Evolutionary conservation across 208 protist species (phyloP), one percentile per base, ranked within the genome.

Genomic region (Leishmania martiniquensis): DNA sequence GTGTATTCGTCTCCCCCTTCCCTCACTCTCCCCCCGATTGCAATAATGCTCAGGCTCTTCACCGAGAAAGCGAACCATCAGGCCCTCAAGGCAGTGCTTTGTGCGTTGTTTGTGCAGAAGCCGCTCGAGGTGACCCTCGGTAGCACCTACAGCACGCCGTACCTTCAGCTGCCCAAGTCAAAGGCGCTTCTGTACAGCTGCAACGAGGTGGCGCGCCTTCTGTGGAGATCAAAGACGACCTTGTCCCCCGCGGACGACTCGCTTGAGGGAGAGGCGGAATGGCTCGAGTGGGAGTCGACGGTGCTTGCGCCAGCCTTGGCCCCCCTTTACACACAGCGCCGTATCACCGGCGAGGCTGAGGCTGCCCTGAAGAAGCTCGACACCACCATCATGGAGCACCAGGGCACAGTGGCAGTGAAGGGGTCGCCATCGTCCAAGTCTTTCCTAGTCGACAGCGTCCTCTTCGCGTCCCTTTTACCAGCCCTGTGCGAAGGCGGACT

Each of bases 1-100:
- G 47, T 52, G 47, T 15, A 45, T n/a, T 25, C 25, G 29, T 29
- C 49, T 12, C 22, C 42, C 22, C 25, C 62, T 42, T 44, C 37
- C n/a, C 32, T 22, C 60, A n/a, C 34, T 4, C 37, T 6, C 5
- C 60, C 13, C n/a, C 29, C 34, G 37, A 4, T 65, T 39, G n/a
- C 51, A 20, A 70, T 42, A 49, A 76, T 84, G 60, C 62, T 86
- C 51, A 93, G 88, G 65, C 73, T 97, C 45, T 91, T 95, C 60
- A 94, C 94, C 2, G 94, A 97, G 73, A 94, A 94, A 83, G 94
- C 94, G 72, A 97, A 97, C 83, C 87, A 94, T 72, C 89, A 97
- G 82, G 91, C 94, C 57, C 87, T 97, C 59, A 96, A 97, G 87
- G 87, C 87, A 20, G 69, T 97, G 72, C 85, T 97, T 15, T 87